A percentile compares a stretch with the other conserved stretches of the same genome.
Conservation (phyloP, 805 yeast species). For the Kluyveromyces siamensis region DNA sequence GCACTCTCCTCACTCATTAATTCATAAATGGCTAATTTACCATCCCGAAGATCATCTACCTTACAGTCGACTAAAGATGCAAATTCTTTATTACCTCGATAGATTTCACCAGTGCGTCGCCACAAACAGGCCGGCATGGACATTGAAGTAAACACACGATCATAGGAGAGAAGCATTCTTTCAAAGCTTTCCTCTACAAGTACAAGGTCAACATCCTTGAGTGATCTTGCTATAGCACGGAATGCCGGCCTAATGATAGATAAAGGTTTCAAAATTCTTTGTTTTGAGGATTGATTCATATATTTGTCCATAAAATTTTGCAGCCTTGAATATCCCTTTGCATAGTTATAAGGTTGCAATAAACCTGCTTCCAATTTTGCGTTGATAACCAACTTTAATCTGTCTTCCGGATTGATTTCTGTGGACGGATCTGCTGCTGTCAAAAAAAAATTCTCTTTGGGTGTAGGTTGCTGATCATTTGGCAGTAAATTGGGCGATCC, state of each 20-base stretch:
- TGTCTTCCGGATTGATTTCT: constrained; percentile 87
- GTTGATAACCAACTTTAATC: constrained; percentile 85
- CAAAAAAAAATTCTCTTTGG: constrained; percentile 84
- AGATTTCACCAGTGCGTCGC: constrained; percentile 95
- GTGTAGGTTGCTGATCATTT: constrained; percentile 44
- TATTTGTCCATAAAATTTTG: constrained; percentile 88
- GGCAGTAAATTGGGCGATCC: neutral
- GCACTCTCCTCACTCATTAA: constrained; percentile 93
- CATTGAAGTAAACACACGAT: constrained; percentile 92
- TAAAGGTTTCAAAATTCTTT: constrained; percentile 77
- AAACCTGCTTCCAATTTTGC: constrained; percentile 93
- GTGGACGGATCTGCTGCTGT: constrained; percentile 97
- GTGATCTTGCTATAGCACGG: constrained; percentile 80
- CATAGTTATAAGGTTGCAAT: constrained; percentile 86
- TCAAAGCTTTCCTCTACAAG: constrained; percentile 92
- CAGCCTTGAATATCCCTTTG: constrained; percentile 82
- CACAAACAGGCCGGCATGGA: constrained; percentile 96
- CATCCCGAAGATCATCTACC: constrained; percentile 87
- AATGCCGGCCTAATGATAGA: constrained; percentile 87
- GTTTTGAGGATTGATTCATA: constrained; percentile 77
- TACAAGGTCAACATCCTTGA: constrained; percentile 85
- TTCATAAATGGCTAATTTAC: constrained; percentile 85
- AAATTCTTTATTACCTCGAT: constrained; percentile 91
- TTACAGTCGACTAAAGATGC: constrained; percentile 85
- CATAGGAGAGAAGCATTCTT: constrained; percentile 86